Conservation (phyloP, 2,329 filamentous ascomycete species). For the Penicillium sp. region DNA sequence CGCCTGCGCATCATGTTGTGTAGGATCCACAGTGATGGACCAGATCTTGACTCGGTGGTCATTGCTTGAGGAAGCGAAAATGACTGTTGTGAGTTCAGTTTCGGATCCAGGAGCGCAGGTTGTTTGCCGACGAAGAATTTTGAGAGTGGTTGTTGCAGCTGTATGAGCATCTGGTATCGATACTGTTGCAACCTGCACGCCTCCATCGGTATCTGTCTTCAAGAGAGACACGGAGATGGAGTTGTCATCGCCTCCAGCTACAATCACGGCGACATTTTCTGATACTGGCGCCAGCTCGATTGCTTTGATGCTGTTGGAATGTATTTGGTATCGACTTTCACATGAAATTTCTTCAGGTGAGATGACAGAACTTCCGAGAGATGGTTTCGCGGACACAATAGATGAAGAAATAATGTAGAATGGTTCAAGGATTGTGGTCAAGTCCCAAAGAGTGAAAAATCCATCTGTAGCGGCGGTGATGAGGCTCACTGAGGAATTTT, state of each 20-base stretch:
- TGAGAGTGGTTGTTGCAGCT: slow-evolving; percentile 43
- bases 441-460: slow-evolving; percentile 62
- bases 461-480: slow-evolving; percentile 81
- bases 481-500: slow-evolving; percentile 43
- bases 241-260: slow-evolving; percentile 88
- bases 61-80: slow-evolving; percentile 43
- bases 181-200: slow-evolving; percentile 29
- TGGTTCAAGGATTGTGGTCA: slow-evolving; percentile 31
- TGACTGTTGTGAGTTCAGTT: slow-evolving; percentile 14
- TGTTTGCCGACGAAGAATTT: slow-evolving; percentile 24
- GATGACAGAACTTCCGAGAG: slow-evolving; percentile 23
- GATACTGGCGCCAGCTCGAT: slow-evolving; percentile 37
- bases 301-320: slow-evolving; percentile 77
- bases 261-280: slow-evolving; percentile 49
- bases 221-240: slow-evolving; percentile 62
- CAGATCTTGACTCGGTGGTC: slow-evolving; percentile 49
- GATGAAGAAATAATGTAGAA: slow-evolving; percentile 27
- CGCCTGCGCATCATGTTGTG: slow-evolving; percentile 15
- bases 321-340: slow-evolving; percentile 52
- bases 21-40: slow-evolving; percentile 33
- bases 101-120: background rate
- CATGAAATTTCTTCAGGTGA: slow-evolving; percentile 30
- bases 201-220: slow-evolving; percentile 13
- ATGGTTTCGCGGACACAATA: slow-evolving; percentile 16
- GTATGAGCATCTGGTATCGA: slow-evolving; percentile 45